Percentiles rank a stretch among this genome's conserved stretches.
These are phyloP conservation scores for Penicillium sp. DNA, from an alignment of 2,329 filamentous ascomycete species.

Conservation along the genomic window DNA sequence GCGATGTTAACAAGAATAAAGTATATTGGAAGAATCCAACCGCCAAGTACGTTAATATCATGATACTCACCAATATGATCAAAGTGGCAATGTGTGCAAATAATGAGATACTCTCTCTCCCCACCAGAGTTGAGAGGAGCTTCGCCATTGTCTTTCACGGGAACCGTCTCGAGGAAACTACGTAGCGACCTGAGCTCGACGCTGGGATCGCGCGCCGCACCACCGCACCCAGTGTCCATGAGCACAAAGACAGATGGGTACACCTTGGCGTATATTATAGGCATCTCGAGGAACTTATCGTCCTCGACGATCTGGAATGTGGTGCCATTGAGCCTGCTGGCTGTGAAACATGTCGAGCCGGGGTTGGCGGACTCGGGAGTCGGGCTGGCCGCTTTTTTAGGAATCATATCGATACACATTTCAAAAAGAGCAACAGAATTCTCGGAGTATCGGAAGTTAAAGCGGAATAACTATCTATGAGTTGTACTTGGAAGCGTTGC, in stretches of 20 bases:
- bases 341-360: conserved; percentile 2
- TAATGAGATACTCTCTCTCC: background rate
- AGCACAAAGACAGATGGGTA: background rate
- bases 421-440: background rate
- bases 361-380: background rate
- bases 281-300: background rate
- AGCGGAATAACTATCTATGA: conserved; percentile 1
- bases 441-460: conserved; percentile 2
- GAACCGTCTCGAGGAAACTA: background rate
- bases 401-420: conserved; percentile 2
- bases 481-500: conserved; percentile 1
- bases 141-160: background rate
- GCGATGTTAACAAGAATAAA: background rate
- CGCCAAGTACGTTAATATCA: too few species aligned
- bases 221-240: background rate
- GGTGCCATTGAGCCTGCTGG: background rate
- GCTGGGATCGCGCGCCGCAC: background rate
- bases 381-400: background rate
- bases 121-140: background rate
- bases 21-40: background rate
- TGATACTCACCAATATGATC: background rate
- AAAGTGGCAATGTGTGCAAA: conserved; percentile 1
- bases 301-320: background rate
- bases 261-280: conserved; percentile 1
- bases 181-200: background rate